Conservation (phyloP, 2,329 filamentous ascomycete genomes). For the Myrmaecium sp. region DNA sequence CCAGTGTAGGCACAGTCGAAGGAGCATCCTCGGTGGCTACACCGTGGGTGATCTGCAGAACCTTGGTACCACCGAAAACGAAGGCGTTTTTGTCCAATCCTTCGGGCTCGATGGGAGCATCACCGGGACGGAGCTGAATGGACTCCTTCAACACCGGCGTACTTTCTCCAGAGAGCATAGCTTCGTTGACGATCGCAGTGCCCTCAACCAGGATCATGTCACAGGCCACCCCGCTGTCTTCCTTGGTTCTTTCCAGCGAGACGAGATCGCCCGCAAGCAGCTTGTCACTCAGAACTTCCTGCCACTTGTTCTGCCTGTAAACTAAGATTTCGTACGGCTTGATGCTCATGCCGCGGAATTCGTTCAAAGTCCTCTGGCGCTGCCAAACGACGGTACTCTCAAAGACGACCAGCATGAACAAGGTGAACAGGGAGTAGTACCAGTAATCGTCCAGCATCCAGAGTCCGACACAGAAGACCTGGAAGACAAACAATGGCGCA, state of each 20-base stretch:
- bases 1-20: constrained; percentile 43
- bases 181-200: constrained; percentile 94
- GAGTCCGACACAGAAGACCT: constrained; percentile 93
- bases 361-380: constrained; percentile 81
- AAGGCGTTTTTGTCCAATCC: constrained; percentile 94
- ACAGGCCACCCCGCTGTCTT: constrained; percentile 91
- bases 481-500: constrained; percentile 97
- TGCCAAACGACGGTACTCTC: constrained; percentile 99
- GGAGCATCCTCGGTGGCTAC: constrained; percentile 52
- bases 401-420: constrained; percentile 95
- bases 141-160: constrained; percentile 95
- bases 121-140: constrained; percentile 68
- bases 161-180: constrained; percentile 96
- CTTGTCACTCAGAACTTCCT: constrained; percentile 74
- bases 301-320: constrained; percentile 75
- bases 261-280: constrained; percentile 86
- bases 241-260: constrained; percentile 84
- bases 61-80: constrained; percentile 93
- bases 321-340: constrained; percentile 95
- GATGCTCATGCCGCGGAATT: constrained; percentile 98
- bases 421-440: constrained; percentile 98
- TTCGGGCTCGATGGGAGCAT: constrained; percentile 69
- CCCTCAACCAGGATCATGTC: constrained; percentile 94
- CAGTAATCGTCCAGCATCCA: constrained; percentile 99
- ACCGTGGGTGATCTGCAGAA: constrained; percentile 84